Percentiles rank a stretch among this genome's conserved stretches.
Conservation (phyloP, 108 stramenopile genomes). For the Nitzschia inconspicua region DNA sequence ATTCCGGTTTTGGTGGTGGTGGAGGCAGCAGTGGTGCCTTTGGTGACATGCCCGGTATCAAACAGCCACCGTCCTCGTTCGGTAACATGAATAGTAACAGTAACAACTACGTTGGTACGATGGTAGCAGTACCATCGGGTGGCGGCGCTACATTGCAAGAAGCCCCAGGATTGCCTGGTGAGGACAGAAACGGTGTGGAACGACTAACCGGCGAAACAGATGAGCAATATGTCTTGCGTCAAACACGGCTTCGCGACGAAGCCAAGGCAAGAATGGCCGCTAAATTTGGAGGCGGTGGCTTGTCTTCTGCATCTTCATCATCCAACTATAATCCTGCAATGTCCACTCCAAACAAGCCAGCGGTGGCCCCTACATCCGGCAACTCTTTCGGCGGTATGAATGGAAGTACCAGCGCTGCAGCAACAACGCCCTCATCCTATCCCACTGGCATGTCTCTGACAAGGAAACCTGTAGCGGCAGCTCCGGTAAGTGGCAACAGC, state of each 20-base stretch:
- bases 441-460: constrained; percentile 12
- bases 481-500: constrained; percentile 11
- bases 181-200: constrained; percentile 85
- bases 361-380: constrained; percentile 27
- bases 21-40: not conserved
- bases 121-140: constrained; percentile 6
- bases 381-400: constrained; percentile 9
- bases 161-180: constrained; percentile 66
- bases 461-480: not conserved
- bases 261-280: constrained; percentile 86
- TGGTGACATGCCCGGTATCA: too few relatives aligned
- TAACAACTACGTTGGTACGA: not conserved
- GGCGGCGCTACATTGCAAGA: constrained; percentile 27
- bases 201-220: constrained; percentile 87
- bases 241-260: constrained; percentile 78
- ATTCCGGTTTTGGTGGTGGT: constrained; percentile 67
- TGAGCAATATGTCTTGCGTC: constrained; percentile 86
- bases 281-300: constrained; percentile 74
- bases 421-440: constrained; percentile 35
- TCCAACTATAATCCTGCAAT: not conserved
- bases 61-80: not conserved
- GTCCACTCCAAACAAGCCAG: constrained; percentile 4
- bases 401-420: not conserved
- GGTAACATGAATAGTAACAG: not conserved
- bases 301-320: constrained; percentile 23